Base-by-base conservation (phyloP, 148 eudicot species). In the Vaccinium vitisidaea region DNA sequence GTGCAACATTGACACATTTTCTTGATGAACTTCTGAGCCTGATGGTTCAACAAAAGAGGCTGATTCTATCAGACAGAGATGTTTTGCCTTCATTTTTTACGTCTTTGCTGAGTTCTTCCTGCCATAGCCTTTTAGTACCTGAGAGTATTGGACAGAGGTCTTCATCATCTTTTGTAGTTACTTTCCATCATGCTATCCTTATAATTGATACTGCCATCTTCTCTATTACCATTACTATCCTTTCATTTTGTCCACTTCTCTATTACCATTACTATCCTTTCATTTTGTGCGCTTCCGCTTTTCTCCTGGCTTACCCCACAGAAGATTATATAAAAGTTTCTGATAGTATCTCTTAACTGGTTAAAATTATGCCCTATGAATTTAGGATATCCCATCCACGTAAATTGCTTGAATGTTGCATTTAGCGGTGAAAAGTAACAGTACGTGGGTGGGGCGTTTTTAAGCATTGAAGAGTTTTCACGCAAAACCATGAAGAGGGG, bases 21-120 rank as follows among this genome's bases (percentile, higher is more conserved):
- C 89, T 94, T 43, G 93, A 92, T 58, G 94, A 91, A 79, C 88
- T 97, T 84, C 85, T 95, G 84, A 83, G 82, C 83, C 79, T 90
- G 87, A 77, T 95, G 85, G 90, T 94, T 88, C 93, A 93, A 89
- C 99, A 94, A 84, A 93, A 91, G 90, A 95, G 90, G 88, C 81
- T 95, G 76, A 92, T 97, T 65, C 59, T 95, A 50, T 97, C 98
- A 11, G 98, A 95, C 87, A 87, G 80, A 85, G 90, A 90, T 80
- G 82, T 91, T 78, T 93, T 95, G 80, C 84, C 94, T 59, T 88
- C 95, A 18, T 87, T 96, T 23, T 90, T 95, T 75, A 89, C 92
- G 56, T 90, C 95, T 25, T 84, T 94, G 81, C 93, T 96, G 52
- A 86, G 95, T 77, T 83, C 94, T 56, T 87, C 94, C 30, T 84